Percentiles rank a stretch among this genome's conserved stretches.
Conservation (phyloP, 768 basidiomycete species). For the Pluteus cervinus region DNA sequence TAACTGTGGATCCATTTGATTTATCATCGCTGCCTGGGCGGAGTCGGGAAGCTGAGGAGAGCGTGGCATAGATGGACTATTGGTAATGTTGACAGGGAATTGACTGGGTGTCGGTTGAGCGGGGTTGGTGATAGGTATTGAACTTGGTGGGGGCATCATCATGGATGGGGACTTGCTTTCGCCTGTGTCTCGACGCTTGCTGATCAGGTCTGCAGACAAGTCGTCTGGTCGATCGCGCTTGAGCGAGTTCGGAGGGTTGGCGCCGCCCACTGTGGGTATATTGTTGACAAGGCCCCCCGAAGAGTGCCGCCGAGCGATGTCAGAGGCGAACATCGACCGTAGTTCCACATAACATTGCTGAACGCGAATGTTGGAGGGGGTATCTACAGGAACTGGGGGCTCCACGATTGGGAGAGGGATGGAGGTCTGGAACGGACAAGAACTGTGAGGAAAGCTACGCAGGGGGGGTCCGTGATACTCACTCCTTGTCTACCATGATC, state of each 20-base stretch:
- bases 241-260: slow-evolving; percentile 22
- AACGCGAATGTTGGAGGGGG: slow-evolving; percentile 52
- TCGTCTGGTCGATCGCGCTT: slow-evolving; percentile 66
- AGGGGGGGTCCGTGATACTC: slow-evolving; percentile 20
- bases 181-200: slow-evolving; percentile 68
- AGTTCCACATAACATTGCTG: slow-evolving; percentile 59
- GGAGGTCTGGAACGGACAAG: slow-evolving; percentile 21
- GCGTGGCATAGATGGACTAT: slow-evolving; percentile 6
- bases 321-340: slow-evolving; percentile 55
- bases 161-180: slow-evolving; percentile 39
- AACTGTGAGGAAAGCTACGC: slow-evolving; percentile 2
- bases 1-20: slow-evolving; percentile 27
- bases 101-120: slow-evolving; percentile 14
- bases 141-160: slow-evolving; percentile 38
- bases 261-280: slow-evolving; percentile 9
- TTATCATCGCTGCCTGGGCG: slow-evolving; percentile 11
- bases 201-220: slow-evolving; percentile 24
- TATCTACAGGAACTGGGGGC: slow-evolving; percentile 44
- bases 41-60: slow-evolving; percentile 8
- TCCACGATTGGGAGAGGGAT: slow-evolving; percentile 53
- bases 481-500: slow-evolving; percentile 49
- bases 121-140: slow-evolving; percentile 21
- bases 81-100: slow-evolving; percentile 18
- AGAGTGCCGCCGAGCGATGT: slow-evolving; percentile 43
- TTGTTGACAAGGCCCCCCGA: too few species aligned